Evolutionary conservation across 805 yeast species (phyloP).

Genomic region (Ogataea trehalophila): DNA sequence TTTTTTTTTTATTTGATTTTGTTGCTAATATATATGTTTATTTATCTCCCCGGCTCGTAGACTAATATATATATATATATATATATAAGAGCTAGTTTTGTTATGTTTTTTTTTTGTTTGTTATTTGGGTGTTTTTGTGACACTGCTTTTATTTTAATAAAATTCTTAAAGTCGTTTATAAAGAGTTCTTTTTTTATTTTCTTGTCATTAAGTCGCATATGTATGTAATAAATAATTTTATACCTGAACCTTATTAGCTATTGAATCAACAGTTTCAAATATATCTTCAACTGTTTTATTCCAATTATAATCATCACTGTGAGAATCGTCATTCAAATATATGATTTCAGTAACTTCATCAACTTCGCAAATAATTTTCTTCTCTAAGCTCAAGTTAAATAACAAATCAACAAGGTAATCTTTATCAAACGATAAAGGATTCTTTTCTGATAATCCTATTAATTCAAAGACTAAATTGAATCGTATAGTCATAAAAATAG

Average conservation of each 20-base stretch:
- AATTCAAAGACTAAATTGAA: constrained; percentile 11
- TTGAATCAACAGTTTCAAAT: constrained; percentile 6
- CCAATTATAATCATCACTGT: constrained; percentile 1
- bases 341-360: constrained; percentile 20
- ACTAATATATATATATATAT: not conserved
- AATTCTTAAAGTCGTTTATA: too few relatives aligned
- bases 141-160: too few relatives aligned
- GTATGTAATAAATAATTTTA: not conserved
- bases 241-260: constrained; percentile 5
- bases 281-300: constrained; percentile 6
- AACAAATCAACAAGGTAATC: constrained; percentile 13
- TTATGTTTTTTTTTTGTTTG: too few relatives aligned
- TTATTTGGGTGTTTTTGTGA: not conserved
- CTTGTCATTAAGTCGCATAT: not conserved
- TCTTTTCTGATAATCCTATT: constrained; percentile 5
- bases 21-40: not conserved
- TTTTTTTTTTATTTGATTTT: too few relatives aligned
- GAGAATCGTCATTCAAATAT: constrained; percentile 9
- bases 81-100: not conserved
- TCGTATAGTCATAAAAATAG: constrained; percentile 15
- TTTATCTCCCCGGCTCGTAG: not conserved
- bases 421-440: not conserved
- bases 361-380: constrained; percentile 20
- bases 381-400: constrained; percentile 16
- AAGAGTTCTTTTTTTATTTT: not conserved